Percentiles rank a stretch among this genome's conserved stretches.
Conservation (phyloP, 2,329 filamentous ascomycete genomes). For the Trichothecium roseum region DNA sequence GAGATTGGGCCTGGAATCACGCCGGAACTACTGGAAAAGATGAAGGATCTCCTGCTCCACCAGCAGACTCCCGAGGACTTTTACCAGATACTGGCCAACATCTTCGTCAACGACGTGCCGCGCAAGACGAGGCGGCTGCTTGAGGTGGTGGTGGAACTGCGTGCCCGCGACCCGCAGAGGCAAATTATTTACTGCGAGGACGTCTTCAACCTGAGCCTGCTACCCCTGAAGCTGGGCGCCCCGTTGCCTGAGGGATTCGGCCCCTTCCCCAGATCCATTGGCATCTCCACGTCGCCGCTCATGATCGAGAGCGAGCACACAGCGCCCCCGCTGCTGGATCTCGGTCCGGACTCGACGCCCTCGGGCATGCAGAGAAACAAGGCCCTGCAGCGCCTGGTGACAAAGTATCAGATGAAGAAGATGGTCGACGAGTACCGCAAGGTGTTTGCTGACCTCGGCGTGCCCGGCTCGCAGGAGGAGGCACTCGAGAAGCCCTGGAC, state of each 20-base stretch:
- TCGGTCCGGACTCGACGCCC: conserved; percentile 17
- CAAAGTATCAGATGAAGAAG: conserved; percentile 6
- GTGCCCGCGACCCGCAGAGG: conserved; percentile 14
- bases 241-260: conserved; percentile 14
- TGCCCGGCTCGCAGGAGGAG: neutral
- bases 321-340: conserved; percentile 16
- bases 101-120: neutral
- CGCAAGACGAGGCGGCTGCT: neutral
- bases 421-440: conserved; percentile 5
- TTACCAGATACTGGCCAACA: too few species aligned
- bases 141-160: conserved; percentile 10
- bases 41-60: neutral
- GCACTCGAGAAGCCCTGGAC: conserved; percentile 3
- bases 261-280: conserved; percentile 15
- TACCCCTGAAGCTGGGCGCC: conserved; percentile 16
- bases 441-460: conserved; percentile 2
- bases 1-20: neutral
- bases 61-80: neutral
- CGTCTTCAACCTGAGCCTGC: conserved; percentile 14
- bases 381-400: conserved; percentile 6
- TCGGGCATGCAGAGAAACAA: conserved; percentile 18
- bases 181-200: conserved; percentile 23
- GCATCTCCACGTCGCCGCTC: conserved; percentile 19
- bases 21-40: neutral
- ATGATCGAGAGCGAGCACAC: conserved; percentile 18